Conservation (phyloP, 768 basidiomycete genomes). For the Boletus bicolor region DNA sequence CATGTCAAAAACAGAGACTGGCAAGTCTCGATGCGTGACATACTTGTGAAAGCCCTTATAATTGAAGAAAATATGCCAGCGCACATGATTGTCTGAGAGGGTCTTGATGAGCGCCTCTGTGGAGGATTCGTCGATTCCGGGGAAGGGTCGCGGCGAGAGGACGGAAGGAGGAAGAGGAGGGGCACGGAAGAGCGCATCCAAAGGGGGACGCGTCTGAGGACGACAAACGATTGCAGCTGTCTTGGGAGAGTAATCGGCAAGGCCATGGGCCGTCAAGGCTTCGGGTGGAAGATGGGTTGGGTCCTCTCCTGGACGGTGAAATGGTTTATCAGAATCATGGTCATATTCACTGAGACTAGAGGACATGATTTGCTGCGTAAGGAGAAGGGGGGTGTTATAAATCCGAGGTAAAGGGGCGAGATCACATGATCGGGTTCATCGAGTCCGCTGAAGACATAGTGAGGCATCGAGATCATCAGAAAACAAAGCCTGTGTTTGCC, state of each 20-base stretch:
- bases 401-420: neutral
- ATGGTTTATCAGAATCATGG: constrained; percentile 10
- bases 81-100: constrained; percentile 49
- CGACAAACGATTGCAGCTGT: constrained; percentile 12
- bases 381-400: neutral
- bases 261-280: constrained; percentile 20
- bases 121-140: constrained; percentile 37
- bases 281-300: constrained; percentile 20
- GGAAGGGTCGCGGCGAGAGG: constrained; percentile 33
- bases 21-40: constrained; percentile 1
- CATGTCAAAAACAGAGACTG: constrained; percentile 19
- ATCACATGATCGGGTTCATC: neutral
- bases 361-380: constrained; percentile 10
- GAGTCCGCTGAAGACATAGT: too few relatives aligned
- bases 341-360: constrained; percentile 6
- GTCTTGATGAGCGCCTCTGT: constrained; percentile 38
- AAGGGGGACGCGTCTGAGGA: constrained; percentile 7
- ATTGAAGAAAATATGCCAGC: constrained; percentile 57
- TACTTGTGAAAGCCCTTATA: constrained; percentile 33
- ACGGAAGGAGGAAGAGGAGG: constrained; percentile 30
- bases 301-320: constrained; percentile 16
- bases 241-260: constrained; percentile 19
- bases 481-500: too few relatives aligned
- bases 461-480: too few relatives aligned
- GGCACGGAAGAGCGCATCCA: constrained; percentile 20